Evolutionary conservation across 1,139 yeast genomes (phyloP), one percentile per base, ranked within the genome.

Genomic region (Candida albicans): DNA sequence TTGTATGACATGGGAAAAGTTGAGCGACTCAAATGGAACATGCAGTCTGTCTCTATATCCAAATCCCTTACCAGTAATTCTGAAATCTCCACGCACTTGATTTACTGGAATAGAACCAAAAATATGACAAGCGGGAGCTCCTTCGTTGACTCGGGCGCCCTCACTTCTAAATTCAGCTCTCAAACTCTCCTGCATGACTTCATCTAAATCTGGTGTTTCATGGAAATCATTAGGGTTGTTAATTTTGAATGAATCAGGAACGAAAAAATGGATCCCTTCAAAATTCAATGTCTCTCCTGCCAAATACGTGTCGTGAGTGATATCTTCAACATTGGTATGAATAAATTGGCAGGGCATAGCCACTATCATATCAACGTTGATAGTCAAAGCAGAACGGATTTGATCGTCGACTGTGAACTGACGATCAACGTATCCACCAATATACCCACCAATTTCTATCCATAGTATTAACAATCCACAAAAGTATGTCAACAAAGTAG

Each of bases 21-120:
- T 87, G 45, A 88, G 63, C 14, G 74, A 66, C 31, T 79, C 80
- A 9, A 57, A 28, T 4, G 79, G 76, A 3, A 75, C 71, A 42
- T 66, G 62, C 48, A 77, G 68, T 46, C 77, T 61, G 43, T 74
- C 75, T 36, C 70, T 52, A 54, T 81, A 82, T 2, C 87, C 91
- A 50, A 71, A 68, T 0, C 91, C 95, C 55, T 77, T 81, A 2
- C 87, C 93, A 1, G 95, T 86, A 39, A 93, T 84, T 56, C 85
- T 91, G 56, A 93, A 80, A 50, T 86, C 90, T 9, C 99, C 99
- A 43, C 73, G 70, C 4, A 93, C 96, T 54, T 87, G 84, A 56
- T 87, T 90, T 3, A 93, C 93, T 0, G 95, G 95, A 40, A 93
- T 75, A 0, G 85, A 74, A 1, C 99, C 99, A 58, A 80, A 89